Evolutionary conservation across 805 yeast species (phyloP), one percentile per base, ranked within the genome.

Genomic region (Metschnikowia orientalis): DNA sequence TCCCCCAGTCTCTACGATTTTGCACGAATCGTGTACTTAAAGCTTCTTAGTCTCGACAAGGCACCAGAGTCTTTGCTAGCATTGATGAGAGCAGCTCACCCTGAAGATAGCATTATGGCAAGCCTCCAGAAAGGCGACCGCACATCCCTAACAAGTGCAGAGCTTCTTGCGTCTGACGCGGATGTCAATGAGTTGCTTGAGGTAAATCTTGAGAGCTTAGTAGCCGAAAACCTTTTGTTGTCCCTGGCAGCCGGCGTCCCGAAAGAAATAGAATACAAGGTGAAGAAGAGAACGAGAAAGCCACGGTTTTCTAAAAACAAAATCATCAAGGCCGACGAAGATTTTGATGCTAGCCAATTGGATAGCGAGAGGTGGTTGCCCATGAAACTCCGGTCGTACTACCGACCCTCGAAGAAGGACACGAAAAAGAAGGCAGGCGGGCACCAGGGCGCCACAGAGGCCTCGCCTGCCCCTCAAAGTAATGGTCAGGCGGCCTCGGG

Each of bases 291-390:
- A 34, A 27, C 40, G 11, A 48, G 43, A 18, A 52, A 46, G 31
- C 43, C 45, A 13, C 31, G 25, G 29, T 47, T 47, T 23, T 47
- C 51, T 9, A 29, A 37, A 30, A 23, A 21, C 21, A 46, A 46
- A 42, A 23, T 37, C 10, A n/a, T 38, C 26, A 38, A 35, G 37
- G 39, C 45, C 4, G 42, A 19, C 10, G 14, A 25, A 18, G 37
- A 38, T 23, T 44, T 46, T 23, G 27, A 42, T 18, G 34, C 42
- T 1, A 36, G 34, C 17, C 40, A 37, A 25, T 45, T 74, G 42
- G 59, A 79, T 58, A 30, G 51, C 43, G 97, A 89, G 57, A 80
- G 97, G 61, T 89, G 97, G 97, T 58, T 90, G 31, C 95, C 96
- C 14, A 48, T 83, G 70, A 82, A 79, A 53, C 94, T 89, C 53